Conservation (phyloP, 2,329 filamentous ascomycete species). For the Cadophora sp. region DNA sequence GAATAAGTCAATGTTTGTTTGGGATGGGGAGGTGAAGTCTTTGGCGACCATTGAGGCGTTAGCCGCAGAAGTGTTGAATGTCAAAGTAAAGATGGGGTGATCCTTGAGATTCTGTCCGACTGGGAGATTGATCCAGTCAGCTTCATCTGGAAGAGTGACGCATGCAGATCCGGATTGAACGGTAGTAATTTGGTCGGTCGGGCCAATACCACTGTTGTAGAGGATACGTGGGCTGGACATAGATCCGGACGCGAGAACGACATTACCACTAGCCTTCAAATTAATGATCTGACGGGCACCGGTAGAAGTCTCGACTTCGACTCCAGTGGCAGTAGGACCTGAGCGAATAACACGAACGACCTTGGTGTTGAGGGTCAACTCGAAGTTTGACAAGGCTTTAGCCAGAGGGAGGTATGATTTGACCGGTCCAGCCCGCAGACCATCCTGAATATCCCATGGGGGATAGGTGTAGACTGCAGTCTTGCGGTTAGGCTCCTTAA, state of each 20-base stretch:
- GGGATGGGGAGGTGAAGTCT: conserved; percentile 54
- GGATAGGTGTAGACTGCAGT: conserved; percentile 67
- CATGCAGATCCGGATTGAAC: conserved; percentile 35
- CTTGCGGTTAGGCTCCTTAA: conserved; percentile 63
- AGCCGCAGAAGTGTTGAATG: conserved; percentile 32
- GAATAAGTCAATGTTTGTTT: conserved; percentile 47
- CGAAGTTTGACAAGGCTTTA: conserved; percentile 65
- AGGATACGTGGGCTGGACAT: conserved; percentile 40
- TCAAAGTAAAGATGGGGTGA: conserved; percentile 54
- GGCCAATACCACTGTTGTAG: conserved; percentile 41
- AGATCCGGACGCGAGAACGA: conserved; percentile 36
- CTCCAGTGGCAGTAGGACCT: conserved; percentile 66
- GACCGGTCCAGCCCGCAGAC: conserved; percentile 71
- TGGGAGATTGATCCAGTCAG: conserved; percentile 63
- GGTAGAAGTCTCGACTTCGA: conserved; percentile 55
- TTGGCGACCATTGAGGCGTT: conserved; percentile 19
- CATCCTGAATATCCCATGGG: conserved; percentile 68
- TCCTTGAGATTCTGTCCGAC: conserved; percentile 65
- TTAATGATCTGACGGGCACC: conserved; percentile 46
- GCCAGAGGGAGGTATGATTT: conserved; percentile 72
- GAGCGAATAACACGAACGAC: conserved; percentile 69
- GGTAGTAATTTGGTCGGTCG: conserved; percentile 46
- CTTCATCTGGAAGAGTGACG: conserved; percentile 50
- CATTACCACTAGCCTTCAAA: conserved; percentile 36
- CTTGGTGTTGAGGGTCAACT: conserved; percentile 67